Evolutionary conservation across 495 filamentous ascomycete species (phyloP).

Genomic region (Penicillium waksmanii): DNA sequence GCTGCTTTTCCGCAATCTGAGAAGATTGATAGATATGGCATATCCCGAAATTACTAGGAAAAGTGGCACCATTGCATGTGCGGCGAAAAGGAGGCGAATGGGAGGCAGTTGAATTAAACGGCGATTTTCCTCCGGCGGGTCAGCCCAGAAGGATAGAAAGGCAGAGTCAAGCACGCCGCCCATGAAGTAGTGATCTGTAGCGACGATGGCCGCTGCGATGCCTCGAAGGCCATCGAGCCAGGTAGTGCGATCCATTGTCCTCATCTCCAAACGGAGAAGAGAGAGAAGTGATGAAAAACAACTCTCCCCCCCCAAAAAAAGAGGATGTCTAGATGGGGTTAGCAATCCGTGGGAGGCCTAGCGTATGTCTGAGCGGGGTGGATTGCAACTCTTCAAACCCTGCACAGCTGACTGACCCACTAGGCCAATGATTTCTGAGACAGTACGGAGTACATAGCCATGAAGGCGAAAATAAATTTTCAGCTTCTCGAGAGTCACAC

Average conservation of each 20-base stretch:
- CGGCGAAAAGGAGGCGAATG: slow-evolving; percentile 27
- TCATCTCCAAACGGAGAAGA: not conserved
- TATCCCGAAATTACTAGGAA: slow-evolving; percentile 35
- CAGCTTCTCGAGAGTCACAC: not conserved
- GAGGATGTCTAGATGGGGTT: not conserved
- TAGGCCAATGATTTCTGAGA: slow-evolving; percentile 3
- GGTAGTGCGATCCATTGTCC: slow-evolving; percentile 25
- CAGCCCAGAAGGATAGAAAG: slow-evolving; percentile 27
- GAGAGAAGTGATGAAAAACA: not conserved
- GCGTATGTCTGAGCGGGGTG: slow-evolving; percentile 1
- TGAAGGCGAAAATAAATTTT: not conserved
- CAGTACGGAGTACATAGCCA: not conserved
- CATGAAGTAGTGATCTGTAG: slow-evolving; percentile 25
- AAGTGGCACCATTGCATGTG: slow-evolving; percentile 27
- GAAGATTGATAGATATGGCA: slow-evolving; percentile 29
- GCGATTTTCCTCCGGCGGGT: slow-evolving; percentile 27
- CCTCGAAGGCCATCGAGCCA: slow-evolving; percentile 37
- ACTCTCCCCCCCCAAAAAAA: not conserved
- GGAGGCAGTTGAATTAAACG: slow-evolving; percentile 29
- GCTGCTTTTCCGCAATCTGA: slow-evolving; percentile 17
- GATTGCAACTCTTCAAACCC: not conserved
- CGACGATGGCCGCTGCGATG: slow-evolving; percentile 27
- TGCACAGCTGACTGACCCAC: not conserved
- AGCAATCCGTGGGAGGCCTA: not conserved
- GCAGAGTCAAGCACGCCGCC: slow-evolving; percentile 18